These are phyloP conservation scores for Fusarium sp. DNA, from an alignment of 2,329 filamentous ascomycete species.

Conservation along the genomic window DNA sequence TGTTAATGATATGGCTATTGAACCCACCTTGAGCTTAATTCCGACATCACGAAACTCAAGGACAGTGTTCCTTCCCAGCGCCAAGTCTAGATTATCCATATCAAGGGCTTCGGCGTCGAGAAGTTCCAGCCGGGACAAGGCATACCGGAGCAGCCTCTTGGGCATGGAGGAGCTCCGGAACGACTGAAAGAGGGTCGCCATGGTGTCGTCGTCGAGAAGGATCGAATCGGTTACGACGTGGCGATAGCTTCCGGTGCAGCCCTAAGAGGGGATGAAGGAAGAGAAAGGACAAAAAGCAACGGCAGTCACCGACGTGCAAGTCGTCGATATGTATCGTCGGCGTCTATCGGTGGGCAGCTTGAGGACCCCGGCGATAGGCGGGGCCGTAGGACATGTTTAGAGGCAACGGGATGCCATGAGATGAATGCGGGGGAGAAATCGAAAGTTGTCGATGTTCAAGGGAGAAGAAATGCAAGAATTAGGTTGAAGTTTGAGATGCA, in stretches of 20 bases:
- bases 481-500: constrained; percentile 6
- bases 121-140: constrained; percentile 82
- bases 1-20: constrained; percentile 14
- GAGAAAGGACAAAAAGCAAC: constrained; percentile 9
- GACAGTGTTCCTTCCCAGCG: constrained; percentile 81
- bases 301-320: constrained; percentile 13
- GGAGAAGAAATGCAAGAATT: neutral
- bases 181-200: constrained; percentile 78
- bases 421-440: constrained; percentile 3
- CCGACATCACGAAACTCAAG: constrained; percentile 90
- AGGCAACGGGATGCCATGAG: constrained; percentile 39
- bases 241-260: constrained; percentile 38
- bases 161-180: constrained; percentile 79
- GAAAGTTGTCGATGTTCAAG: neutral
- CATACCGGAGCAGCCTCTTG: constrained; percentile 89
- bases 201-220: constrained; percentile 52
- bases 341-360: constrained; percentile 48
- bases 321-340: constrained; percentile 25
- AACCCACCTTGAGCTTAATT: constrained; percentile 75
- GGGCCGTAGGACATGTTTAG: constrained; percentile 51
- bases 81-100: constrained; percentile 85
- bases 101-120: constrained; percentile 89
- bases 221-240: constrained; percentile 21
- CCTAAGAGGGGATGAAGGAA: constrained; percentile 9
- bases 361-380: constrained; percentile 50